Evolutionary conservation across 2,329 filamentous ascomycete genomes (phyloP).

Genomic region (Ophiostoma novo-ulmi): DNA sequence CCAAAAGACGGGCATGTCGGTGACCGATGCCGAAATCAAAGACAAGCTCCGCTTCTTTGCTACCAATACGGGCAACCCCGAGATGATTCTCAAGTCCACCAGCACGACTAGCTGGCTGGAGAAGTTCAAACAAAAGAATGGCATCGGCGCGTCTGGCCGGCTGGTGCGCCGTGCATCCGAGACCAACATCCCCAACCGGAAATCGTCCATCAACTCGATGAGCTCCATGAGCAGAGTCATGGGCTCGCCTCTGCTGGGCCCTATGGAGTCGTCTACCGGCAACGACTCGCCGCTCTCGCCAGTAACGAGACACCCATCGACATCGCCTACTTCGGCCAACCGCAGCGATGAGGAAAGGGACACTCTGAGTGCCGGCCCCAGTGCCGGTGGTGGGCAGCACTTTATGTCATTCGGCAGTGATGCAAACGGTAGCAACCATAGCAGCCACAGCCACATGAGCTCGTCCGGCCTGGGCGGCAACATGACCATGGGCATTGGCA

Average conservation of each 20-base stretch:
- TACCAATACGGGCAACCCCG: slow-evolving; percentile 61
- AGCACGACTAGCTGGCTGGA: slow-evolving; percentile 79
- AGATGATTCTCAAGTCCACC: slow-evolving; percentile 63
- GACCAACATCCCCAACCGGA: slow-evolving; percentile 63
- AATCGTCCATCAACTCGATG: slow-evolving; percentile 29
- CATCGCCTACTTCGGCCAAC: slow-evolving; percentile 64
- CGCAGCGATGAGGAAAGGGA: slow-evolving; percentile 67
- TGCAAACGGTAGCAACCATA: not conserved
- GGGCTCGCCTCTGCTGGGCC: slow-evolving; percentile 50
- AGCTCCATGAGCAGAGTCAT: slow-evolving; percentile 38
- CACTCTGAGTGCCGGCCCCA: slow-evolving; percentile 30
- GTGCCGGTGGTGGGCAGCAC: not conserved
- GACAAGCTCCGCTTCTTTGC: slow-evolving; percentile 82
- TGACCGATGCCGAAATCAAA: slow-evolving; percentile 76
- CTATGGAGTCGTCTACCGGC: slow-evolving; percentile 40
- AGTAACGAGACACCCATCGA: slow-evolving; percentile 53
- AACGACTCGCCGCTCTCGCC: slow-evolving; percentile 71
- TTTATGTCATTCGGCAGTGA: slow-evolving; percentile 5
- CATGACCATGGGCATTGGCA: slow-evolving; percentile 20
- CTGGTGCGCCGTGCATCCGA: slow-evolving; percentile 56
- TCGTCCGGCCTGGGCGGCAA: not conserved
- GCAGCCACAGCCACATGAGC: not conserved
- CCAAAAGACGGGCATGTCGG: slow-evolving; percentile 65
- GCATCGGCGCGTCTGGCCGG: slow-evolving; percentile 40
- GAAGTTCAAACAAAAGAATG: slow-evolving; percentile 91